Percentiles rank a stretch among this genome's conserved stretches.
Evolutionary conservation across 1,284 basidiomycete species (phyloP).

Genomic region (Abortiporus biennis): DNA sequence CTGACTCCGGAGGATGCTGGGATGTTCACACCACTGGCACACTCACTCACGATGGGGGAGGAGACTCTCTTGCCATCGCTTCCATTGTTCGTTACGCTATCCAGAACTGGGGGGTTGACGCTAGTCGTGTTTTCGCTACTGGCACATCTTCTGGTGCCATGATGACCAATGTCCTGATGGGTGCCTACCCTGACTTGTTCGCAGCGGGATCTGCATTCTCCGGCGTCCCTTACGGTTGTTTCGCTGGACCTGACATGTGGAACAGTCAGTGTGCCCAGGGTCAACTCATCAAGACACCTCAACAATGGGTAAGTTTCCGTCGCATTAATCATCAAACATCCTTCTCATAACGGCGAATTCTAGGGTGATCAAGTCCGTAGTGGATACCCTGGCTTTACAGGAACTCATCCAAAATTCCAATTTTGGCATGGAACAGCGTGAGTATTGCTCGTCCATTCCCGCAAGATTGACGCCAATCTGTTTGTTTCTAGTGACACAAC

Average conservation of each 20-base stretch:
- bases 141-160: slow-evolving; percentile 53
- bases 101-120: slow-evolving; percentile 38
- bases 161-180: slow-evolving; percentile 54
- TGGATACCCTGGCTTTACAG: slow-evolving; percentile 47
- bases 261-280: slow-evolving; percentile 42
- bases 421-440: slow-evolving; percentile 50
- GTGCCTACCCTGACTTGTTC: slow-evolving; percentile 52
- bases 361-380: slow-evolving; percentile 38
- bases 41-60: slow-evolving; percentile 46
- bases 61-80: slow-evolving; percentile 48
- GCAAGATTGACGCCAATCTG: no score
- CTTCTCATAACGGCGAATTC: slow-evolving; percentile 2
- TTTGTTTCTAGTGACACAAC: slow-evolving; percentile 34
- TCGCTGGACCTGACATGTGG: slow-evolving; percentile 40
- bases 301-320: slow-evolving; percentile 37
- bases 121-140: slow-evolving; percentile 39
- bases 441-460: no score
- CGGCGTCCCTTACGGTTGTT: slow-evolving; percentile 52
- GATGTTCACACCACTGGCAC: slow-evolving; percentile 46
- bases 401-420: slow-evolving; percentile 44
- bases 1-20: slow-evolving; percentile 41
- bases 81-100: slow-evolving; percentile 44
- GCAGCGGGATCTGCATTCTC: slow-evolving; percentile 41
- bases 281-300: slow-evolving; percentile 35
- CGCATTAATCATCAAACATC: slow-evolving; percentile 2